phyloP scores from a whole-genome alignment of 2,329 filamentous ascomycete species.

The Epichloe aotearoae region DNA sequence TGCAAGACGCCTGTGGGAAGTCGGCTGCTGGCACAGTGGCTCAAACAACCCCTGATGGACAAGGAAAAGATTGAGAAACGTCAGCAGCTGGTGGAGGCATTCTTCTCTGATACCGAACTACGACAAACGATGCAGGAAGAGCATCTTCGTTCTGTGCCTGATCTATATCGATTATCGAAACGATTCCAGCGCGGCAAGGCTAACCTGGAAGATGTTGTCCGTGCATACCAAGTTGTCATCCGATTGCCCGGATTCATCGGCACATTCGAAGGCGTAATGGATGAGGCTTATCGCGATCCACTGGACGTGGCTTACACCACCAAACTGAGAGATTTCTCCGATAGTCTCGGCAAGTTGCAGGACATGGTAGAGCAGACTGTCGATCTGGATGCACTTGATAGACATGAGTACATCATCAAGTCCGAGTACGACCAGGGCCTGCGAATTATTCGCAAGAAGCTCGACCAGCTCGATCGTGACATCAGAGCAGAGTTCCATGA shows the following conservation, averaged over 20 bases:
- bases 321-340: slow-evolving; percentile 63
- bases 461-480: slow-evolving; percentile 69
- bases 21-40: slow-evolving; percentile 81
- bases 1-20: slow-evolving; percentile 95
- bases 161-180: slow-evolving; percentile 86
- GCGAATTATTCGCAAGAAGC: slow-evolving; percentile 75
- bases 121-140: slow-evolving; percentile 95
- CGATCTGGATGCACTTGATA: slow-evolving; percentile 86
- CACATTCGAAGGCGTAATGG: slow-evolving; percentile 86
- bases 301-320: slow-evolving; percentile 78
- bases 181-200: slow-evolving; percentile 87
- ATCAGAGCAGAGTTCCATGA: slow-evolving; percentile 72
- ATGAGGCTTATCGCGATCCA: slow-evolving; percentile 80
- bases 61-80: slow-evolving; percentile 77
- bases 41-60: slow-evolving; percentile 95
- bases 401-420: slow-evolving; percentile 98
- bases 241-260: slow-evolving; percentile 80
- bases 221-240: slow-evolving; percentile 89
- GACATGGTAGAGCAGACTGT: slow-evolving; percentile 99
- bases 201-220: slow-evolving; percentile 87
- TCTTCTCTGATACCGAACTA: slow-evolving; percentile 83
- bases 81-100: slow-evolving; percentile 90
- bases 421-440: slow-evolving; percentile 90
- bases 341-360: slow-evolving; percentile 71
- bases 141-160: slow-evolving; percentile 82